Base-by-base conservation (phyloP, 495 filamentous ascomycete species). In the Talaromyces ruber region DNA sequence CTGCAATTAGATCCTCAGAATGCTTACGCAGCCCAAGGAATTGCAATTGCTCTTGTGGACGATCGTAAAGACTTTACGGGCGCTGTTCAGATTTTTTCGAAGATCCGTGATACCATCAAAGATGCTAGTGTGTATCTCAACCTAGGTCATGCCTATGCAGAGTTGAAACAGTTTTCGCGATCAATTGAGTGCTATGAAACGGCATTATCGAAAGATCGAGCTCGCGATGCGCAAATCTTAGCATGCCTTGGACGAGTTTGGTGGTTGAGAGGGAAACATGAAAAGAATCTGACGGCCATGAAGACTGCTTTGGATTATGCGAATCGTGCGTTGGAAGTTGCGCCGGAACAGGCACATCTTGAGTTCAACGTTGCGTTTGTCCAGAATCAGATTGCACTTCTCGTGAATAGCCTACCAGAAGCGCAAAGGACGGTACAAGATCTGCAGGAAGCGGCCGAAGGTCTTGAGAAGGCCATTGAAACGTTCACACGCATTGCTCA, bases 281-380 rank as follows among this genome's bases (percentile, higher is more conserved):
- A 98, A 64, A 86, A 86, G 67, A 89, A 78, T 61, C 68, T 94
- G 18, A 75, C 86, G 6, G 87, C 87, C n/a, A 93, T 96, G 80
- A 91, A 91, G 69, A 89, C 82, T 12, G 85, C 92, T 5, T 78
- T 98, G n/a, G 87, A 92, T 30, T 96, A 92, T 69, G 92, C 94
- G 4, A 84, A 89, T 65, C 89, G 93, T 79, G 92, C 93, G 21
- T 83, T 93, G 29, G 82, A 84, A 47, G 79, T 90, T 45, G 85
- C 89, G 0, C 90, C 92, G 1, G 89, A 93, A 21, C 90, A 95
- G 66, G 79, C 91, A 7, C 90, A 96, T 74, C 89, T 94, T 68
- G 88, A 93, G 70, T 98, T 98, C 83, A 98, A 98, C 71, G 90
- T 98, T 16, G 94, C 94, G 24, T 98, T 97, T 64, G 91, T 97